Conservation (phyloP, 768 basidiomycete genomes). For the Auricularia sp. region DNA sequence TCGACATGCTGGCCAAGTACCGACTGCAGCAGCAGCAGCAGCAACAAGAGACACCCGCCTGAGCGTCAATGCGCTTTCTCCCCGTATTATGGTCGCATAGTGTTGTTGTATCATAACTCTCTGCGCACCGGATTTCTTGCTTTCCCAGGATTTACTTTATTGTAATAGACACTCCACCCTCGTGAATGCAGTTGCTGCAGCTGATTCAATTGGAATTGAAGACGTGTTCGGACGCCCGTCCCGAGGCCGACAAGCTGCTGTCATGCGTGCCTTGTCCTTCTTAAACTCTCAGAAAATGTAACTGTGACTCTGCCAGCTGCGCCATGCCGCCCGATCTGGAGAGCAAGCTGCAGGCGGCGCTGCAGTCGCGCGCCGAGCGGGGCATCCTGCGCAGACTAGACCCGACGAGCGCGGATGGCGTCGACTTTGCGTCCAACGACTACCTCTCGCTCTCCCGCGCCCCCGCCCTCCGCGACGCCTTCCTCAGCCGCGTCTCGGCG, state of each 20-base stretch:
- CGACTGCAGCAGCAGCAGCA: constrained; percentile 7
- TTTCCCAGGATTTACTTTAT: not conserved
- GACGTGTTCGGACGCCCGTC: not conserved
- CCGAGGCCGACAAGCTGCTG: not conserved
- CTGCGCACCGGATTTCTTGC: not conserved
- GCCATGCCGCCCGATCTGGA: constrained; percentile 17
- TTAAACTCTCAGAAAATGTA: no score
- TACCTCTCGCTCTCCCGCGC: constrained; percentile 76
- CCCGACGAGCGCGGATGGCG: constrained; percentile 17
- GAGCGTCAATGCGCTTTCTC: not conserved
- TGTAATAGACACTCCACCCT: not conserved
- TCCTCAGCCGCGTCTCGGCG: constrained; percentile 41
- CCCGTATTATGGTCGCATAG: not conserved
- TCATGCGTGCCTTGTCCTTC: no score
- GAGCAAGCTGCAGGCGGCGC: constrained; percentile 38
- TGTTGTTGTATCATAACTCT: not conserved
- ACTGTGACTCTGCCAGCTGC: no score
- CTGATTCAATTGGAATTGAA: not conserved
- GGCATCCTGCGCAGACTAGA: constrained; percentile 56
- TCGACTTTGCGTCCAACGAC: constrained; percentile 86
- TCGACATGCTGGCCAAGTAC: constrained; percentile 46
- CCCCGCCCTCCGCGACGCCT: constrained; percentile 39
- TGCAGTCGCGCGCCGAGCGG: constrained; percentile 55
- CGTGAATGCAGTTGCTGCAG: not conserved
- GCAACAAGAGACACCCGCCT: no score